Evolutionary conservation across 2,329 filamentous ascomycete genomes (phyloP).

Genomic region (Tympanopsis confertula): DNA sequence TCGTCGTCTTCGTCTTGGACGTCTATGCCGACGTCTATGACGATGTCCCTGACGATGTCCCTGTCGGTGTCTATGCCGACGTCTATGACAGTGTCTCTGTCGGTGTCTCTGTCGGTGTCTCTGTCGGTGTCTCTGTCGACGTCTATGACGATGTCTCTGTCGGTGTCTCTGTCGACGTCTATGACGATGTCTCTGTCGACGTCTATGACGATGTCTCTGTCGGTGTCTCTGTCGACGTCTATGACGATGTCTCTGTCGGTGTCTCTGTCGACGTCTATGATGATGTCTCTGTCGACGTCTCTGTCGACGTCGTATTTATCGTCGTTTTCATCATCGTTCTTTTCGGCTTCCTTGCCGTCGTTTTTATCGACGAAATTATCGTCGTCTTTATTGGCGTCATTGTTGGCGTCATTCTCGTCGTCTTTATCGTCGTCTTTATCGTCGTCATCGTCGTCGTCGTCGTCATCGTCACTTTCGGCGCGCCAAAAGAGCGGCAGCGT

Average conservation of each 20-base stretch:
- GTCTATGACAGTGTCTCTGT: neutral
- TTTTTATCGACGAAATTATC: neutral
- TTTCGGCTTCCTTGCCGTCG: neutral
- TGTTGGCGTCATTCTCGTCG: constrained; percentile 3
- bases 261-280: neutral
- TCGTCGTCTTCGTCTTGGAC: neutral
- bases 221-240: too few relatives aligned
- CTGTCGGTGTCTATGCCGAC: neutral
- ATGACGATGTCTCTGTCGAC: constrained; percentile 14
- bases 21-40: neutral
- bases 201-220: too few relatives aligned
- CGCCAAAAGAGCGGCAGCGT: constrained; percentile 34
- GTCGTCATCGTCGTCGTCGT: constrained; percentile 3
- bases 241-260: constrained; percentile 44
- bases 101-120: constrained; percentile 6
- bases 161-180: constrained; percentile 6
- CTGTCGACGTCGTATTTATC: neutral
- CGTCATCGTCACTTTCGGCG: constrained; percentile 12
- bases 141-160: constrained; percentile 2
- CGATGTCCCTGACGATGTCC: neutral
- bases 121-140: constrained; percentile 4
- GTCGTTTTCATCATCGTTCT: neutral
- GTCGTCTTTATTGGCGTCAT: constrained; percentile 6
- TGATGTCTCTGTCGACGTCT: neutral
- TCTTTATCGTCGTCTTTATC: constrained; percentile 3